Evolutionary conservation across 2,329 filamentous ascomycete species (phyloP).

Genomic region (Didymosphaeria variabile): DNA sequence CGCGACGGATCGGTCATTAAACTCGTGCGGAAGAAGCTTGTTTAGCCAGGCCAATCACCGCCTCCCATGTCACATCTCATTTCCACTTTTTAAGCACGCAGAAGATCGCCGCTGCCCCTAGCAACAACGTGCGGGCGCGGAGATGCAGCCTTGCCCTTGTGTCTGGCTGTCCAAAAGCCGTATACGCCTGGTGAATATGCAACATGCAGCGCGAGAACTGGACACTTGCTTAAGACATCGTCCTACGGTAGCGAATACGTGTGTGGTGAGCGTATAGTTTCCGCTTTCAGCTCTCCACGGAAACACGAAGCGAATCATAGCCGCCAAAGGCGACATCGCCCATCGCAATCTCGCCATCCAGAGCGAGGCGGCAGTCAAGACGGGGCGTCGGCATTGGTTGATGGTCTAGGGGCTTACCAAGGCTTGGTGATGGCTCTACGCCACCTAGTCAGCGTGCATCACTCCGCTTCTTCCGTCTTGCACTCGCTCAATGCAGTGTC

Average conservation of each 20-base stretch:
- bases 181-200: background rate
- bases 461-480: too few relatives aligned
- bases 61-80: slow-evolving; percentile 22
- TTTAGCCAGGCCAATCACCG: slow-evolving; percentile 37
- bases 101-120: slow-evolving; percentile 5
- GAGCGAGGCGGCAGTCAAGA: slow-evolving; percentile 1
- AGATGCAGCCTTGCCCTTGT: slow-evolving; percentile 3
- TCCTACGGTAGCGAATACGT: background rate
- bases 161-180: background rate
- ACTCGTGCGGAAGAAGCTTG: slow-evolving; percentile 29
- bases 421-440: background rate
- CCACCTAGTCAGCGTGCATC: too few relatives aligned
- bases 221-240: background rate
- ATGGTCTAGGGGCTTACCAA: background rate
- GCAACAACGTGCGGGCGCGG: background rate
- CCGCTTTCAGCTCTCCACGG: background rate
- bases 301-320: background rate
- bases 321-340: slow-evolving; percentile 5
- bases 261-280: background rate
- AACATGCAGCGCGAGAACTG: slow-evolving; percentile 4
- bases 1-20: slow-evolving; percentile 30
- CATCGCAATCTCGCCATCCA: slow-evolving; percentile 11
- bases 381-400: slow-evolving; percentile 9
- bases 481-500: too few relatives aligned
- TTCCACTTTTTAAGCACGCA: slow-evolving; percentile 47